A percentile compares a stretch with the other conserved stretches of the same genome.
Evolutionary conservation across 441 rosid genomes (phyloP).

Genomic region (Erodium trifolium): DNA sequence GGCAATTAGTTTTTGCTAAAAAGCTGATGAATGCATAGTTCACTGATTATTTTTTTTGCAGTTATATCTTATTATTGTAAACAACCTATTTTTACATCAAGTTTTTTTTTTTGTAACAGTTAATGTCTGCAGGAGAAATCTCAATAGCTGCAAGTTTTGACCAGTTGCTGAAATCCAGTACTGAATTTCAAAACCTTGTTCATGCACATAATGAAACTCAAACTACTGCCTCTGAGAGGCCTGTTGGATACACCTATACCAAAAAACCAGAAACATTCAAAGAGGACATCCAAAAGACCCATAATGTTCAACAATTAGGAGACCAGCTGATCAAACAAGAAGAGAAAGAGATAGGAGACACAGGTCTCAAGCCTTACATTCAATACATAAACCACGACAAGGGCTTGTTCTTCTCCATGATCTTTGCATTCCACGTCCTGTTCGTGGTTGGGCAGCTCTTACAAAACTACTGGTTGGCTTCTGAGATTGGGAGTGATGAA

Average conservation of each 20-base stretch:
- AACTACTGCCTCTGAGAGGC: slow-evolving; percentile 16
- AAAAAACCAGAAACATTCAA: slow-evolving; percentile 6
- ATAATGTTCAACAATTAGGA: slow-evolving; percentile 8
- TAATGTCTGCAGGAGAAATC: slow-evolving; percentile 35
- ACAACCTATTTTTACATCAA: neutral
- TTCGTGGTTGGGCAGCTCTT: slow-evolving; percentile 29
- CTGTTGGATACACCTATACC: neutral
- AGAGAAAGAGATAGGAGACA: slow-evolving; percentile 40
- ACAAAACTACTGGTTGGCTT: slow-evolving; percentile 39
- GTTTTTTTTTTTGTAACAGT: slow-evolving; percentile 14
- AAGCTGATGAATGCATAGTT: too few species aligned
- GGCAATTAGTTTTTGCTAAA: too few species aligned
- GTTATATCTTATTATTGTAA: too few species aligned
- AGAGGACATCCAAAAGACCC: slow-evolving; percentile 24
- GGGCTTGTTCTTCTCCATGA: slow-evolving; percentile 29
- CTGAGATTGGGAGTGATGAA: slow-evolving; percentile 23
- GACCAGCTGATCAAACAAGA: slow-evolving; percentile 41
- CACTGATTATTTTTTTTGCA: too few species aligned
- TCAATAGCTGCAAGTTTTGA: slow-evolving; percentile 22
- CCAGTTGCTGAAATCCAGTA: slow-evolving; percentile 26
- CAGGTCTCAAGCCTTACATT: slow-evolving; percentile 40
- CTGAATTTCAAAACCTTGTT: slow-evolving; percentile 37
- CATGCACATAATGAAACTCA: slow-evolving; percentile 26
- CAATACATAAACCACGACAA: slow-evolving; percentile 36
- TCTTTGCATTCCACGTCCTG: slow-evolving; percentile 15